Percentiles rank a stretch among this genome's conserved stretches.
These are phyloP conservation scores for Sesbania bispinosa DNA, from an alignment of 306 rosid species.

Conservation along the genomic window DNA sequence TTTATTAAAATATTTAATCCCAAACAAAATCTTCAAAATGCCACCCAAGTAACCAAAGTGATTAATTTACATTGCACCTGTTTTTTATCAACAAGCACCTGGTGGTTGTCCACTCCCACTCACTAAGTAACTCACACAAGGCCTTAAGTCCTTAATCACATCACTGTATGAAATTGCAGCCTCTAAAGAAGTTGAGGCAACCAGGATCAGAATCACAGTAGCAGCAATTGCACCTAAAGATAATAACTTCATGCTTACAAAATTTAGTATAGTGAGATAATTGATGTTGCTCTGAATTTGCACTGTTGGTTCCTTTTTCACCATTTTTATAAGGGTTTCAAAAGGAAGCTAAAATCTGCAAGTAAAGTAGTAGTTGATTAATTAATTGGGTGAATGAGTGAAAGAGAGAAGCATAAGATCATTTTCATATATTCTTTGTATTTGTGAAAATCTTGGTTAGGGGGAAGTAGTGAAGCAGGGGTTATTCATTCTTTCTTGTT, in stretches of 20 bases:
- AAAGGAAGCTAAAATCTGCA: constrained; percentile 14
- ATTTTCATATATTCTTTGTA: neutral
- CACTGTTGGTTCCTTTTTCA: neutral
- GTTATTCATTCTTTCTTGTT: no score
- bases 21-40: no score
- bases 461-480: constrained; percentile 34
- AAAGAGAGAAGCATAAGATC: constrained; percentile 34
- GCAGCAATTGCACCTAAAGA: constrained; percentile 1
- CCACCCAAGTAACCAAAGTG: no score
- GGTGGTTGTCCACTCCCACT: constrained; percentile 76
- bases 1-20: no score
- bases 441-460: constrained; percentile 25
- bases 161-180: constrained; percentile 54
- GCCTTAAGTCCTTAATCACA: constrained; percentile 53
- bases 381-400: constrained; percentile 13
- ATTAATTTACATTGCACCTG: no score
- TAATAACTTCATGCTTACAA: constrained; percentile 39
- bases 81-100: constrained; percentile 57
- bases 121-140: constrained; percentile 63
- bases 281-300: neutral
- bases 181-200: constrained; percentile 51
- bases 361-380: constrained; percentile 4
- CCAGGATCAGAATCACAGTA: constrained; percentile 21
- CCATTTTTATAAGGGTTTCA: constrained; percentile 28
- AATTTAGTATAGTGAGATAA: neutral